These are phyloP conservation scores for Albophoma yamanashiensis DNA, from an alignment of 2,329 filamentous ascomycete species.

Conservation along the genomic window DNA sequence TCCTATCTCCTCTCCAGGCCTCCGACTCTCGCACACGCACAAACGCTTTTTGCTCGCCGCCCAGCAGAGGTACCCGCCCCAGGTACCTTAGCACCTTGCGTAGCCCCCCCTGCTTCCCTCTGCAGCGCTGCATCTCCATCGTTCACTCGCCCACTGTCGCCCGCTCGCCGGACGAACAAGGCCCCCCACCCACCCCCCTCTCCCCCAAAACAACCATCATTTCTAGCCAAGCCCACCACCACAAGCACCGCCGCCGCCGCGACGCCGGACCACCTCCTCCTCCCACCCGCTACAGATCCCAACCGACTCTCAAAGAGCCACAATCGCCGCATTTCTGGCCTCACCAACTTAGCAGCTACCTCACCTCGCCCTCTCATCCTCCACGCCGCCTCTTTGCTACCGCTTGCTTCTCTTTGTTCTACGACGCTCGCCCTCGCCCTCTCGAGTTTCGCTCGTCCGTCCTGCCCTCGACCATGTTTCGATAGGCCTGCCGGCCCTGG, in stretches of 20 bases:
- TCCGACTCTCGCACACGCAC: no score
- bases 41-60: not conserved
- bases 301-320: not conserved
- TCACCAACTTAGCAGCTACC: not conserved
- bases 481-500: constrained; percentile 5
- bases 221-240: constrained; percentile 1
- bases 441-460: not conserved
- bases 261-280: not conserved
- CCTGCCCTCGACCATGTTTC: constrained; percentile 4
- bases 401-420: not conserved
- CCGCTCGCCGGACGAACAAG: not conserved
- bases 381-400: not conserved
- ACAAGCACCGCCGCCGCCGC: not conserved
- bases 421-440: not conserved
- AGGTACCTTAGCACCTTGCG: not conserved
- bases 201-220: not conserved
- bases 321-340: not conserved
- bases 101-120: not conserved
- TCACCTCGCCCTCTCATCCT: not conserved
- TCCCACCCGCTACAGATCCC: not conserved
- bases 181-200: not conserved
- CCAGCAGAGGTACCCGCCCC: not conserved
- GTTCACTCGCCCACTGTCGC: not conserved
- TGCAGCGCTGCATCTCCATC: not conserved
- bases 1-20: no score